These are phyloP conservation scores for Neurospora sp. DNA, from an alignment of 495 filamentous ascomycete genomes.

Conservation along the genomic window DNA sequence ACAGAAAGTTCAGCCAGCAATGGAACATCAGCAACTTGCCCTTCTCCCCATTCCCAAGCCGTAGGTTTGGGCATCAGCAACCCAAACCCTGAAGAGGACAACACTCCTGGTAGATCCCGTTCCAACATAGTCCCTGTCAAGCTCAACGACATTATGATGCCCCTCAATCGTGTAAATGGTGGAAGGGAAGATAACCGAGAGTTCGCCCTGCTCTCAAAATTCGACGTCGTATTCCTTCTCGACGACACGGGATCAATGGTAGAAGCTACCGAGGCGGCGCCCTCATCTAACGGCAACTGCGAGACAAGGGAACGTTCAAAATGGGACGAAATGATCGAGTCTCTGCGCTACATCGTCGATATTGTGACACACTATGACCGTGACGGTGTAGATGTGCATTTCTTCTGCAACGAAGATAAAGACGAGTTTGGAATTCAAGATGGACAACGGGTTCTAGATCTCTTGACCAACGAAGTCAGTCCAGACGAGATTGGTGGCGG, in stretches of 20 bases:
- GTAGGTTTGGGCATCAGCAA: neutral
- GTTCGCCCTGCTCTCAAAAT: slow-evolving; percentile 57
- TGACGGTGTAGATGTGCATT: slow-evolving; percentile 79
- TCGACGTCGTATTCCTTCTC: slow-evolving; percentile 76
- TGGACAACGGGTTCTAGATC: slow-evolving; percentile 42
- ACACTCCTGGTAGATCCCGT: neutral
- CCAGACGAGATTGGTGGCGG: slow-evolving; percentile 40
- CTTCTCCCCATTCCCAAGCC: neutral
- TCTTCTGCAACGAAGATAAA: slow-evolving; percentile 52
- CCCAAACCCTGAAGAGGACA: neutral
- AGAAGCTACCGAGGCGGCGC: slow-evolving; percentile 16
- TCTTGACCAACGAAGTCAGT: slow-evolving; percentile 50
- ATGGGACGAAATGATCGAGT: slow-evolving; percentile 60
- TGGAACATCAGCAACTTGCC: neutral
- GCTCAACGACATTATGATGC: neutral
- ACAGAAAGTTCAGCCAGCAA: neutral
- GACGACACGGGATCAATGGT: slow-evolving; percentile 84
- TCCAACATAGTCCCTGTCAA: neutral
- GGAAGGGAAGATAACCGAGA: slow-evolving; percentile 31
- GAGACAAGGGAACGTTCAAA: slow-evolving; percentile 16
- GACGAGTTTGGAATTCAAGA: slow-evolving; percentile 39
- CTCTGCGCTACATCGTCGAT: slow-evolving; percentile 61
- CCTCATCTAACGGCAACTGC: neutral
- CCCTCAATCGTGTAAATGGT: neutral
- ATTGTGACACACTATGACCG: slow-evolving; percentile 65